Percentiles rank a stretch among this genome's conserved stretches.
phyloP scores from a whole-genome alignment of 225 moss, liverwort and hornwort species.

The Polytrichum formosum region DNA sequence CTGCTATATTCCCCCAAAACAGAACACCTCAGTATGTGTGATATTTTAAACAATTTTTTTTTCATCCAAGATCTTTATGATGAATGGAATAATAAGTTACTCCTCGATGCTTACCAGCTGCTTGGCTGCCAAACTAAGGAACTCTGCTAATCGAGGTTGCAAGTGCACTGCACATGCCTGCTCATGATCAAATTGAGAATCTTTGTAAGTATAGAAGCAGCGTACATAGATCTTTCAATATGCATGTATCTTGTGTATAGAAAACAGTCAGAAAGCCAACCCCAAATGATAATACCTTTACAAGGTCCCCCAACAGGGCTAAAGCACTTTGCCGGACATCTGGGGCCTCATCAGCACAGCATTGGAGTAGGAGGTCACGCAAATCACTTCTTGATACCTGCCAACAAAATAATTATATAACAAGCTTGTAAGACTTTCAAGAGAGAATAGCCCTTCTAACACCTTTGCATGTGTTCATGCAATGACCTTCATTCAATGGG shows the following conservation, averaged over 20 bases:
- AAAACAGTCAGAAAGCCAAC: no score
- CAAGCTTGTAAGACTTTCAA: background rate
- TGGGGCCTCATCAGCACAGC: constrained; percentile 81
- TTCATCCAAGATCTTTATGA: no score
- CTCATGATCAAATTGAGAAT: constrained; percentile 1
- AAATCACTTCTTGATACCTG: constrained; percentile 83
- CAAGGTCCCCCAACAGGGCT: constrained; percentile 77
- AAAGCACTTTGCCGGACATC: constrained; percentile 90
- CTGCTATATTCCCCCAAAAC: constrained; percentile 44
- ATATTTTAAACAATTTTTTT: background rate
- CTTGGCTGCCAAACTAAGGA: constrained; percentile 71
- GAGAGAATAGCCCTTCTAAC: no score
- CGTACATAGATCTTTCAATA: background rate
- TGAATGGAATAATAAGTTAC: no score
- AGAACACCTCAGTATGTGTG: constrained; percentile 1
- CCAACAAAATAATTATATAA: background rate
- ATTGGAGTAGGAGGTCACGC: constrained; percentile 74
- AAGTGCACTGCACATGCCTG: constrained; percentile 79
- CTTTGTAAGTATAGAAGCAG: background rate
- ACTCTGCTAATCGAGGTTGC: constrained; percentile 79
- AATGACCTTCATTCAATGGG: background rate
- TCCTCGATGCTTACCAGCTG: constrained; percentile 55
- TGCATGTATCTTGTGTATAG: no score
- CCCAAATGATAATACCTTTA: constrained; percentile 41
- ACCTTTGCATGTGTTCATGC: background rate